These are phyloP conservation scores for Xerophyta viscosa DNA, from an alignment of 106 monocot genomes.

Conservation along the genomic window DNA sequence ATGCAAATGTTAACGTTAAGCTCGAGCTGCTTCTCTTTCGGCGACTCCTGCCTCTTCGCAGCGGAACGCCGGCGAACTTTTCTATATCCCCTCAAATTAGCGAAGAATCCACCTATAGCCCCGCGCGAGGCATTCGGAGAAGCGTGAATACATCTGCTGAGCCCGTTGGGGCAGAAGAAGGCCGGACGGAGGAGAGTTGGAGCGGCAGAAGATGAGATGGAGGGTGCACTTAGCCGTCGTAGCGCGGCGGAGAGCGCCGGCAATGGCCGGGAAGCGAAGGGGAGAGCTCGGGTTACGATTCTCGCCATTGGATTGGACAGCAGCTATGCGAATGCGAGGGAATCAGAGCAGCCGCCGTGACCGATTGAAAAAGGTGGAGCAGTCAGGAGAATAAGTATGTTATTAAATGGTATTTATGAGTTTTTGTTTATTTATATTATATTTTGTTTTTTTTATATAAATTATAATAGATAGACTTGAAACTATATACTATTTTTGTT, in stretches of 20 bases:
- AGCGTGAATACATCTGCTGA: slow-evolving; percentile 6
- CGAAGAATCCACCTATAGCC: slow-evolving; percentile 26
- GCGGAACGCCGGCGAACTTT: slow-evolving; percentile 32
- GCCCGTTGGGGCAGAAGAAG: slow-evolving; percentile 1
- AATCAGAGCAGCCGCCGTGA: too few relatives aligned
- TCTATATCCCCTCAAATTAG: slow-evolving; percentile 46
- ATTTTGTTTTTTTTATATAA: too few relatives aligned
- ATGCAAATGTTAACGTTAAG: slow-evolving; percentile 54
- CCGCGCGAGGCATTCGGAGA: too few relatives aligned
- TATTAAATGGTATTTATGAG: too few relatives aligned
- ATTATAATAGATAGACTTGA: too few relatives aligned
- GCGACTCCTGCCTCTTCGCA: slow-evolving; percentile 24
- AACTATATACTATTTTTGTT: too few relatives aligned
- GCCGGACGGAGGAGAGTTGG: neutral
- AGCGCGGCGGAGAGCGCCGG: slow-evolving; percentile 10
- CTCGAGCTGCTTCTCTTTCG: slow-evolving; percentile 51
- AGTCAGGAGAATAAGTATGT: too few relatives aligned
- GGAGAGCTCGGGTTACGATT: slow-evolving; percentile 45
- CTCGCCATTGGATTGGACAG: slow-evolving; percentile 50
- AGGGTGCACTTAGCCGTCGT: neutral
- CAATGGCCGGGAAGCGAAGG: slow-evolving; percentile 35
- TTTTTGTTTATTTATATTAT: too few relatives aligned
- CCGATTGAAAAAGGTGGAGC: too few relatives aligned
- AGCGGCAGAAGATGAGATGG: neutral
- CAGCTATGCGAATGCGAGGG: too few relatives aligned